A percentile compares a stretch with the other conserved stretches of the same genome.
These are phyloP conservation scores for Epichloe typhina DNA, from an alignment of 2,329 filamentous ascomycete species.

Conservation along the genomic window DNA sequence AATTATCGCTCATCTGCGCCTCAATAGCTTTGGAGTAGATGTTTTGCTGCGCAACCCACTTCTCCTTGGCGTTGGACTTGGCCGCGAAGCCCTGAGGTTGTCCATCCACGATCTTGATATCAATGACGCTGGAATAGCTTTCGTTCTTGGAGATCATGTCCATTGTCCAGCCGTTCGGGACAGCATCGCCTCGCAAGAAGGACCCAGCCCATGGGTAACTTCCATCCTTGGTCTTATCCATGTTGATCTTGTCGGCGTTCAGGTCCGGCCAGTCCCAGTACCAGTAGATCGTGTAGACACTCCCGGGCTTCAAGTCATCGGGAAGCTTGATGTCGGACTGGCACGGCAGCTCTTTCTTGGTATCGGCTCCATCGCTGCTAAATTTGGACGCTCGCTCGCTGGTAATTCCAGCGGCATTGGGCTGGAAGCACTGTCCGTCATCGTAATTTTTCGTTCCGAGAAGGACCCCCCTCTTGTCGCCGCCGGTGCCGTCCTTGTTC, in stretches of 20 bases:
- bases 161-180: slow-evolving; percentile 23
- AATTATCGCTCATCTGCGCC: slow-evolving; percentile 31
- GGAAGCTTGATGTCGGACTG: slow-evolving; percentile 74
- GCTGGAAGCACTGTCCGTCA: slow-evolving; percentile 80
- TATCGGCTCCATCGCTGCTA: slow-evolving; percentile 36
- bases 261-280: slow-evolving; percentile 85
- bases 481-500: slow-evolving; percentile 69
- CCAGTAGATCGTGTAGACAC: slow-evolving; percentile 79
- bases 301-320: slow-evolving; percentile 42
- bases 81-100: slow-evolving; percentile 12
- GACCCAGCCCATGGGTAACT: slow-evolving; percentile 29
- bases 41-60: slow-evolving; percentile 24
- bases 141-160: slow-evolving; percentile 24
- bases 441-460: slow-evolving; percentile 73
- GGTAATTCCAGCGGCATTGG: slow-evolving; percentile 48
- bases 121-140: slow-evolving; percentile 28
- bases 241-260: slow-evolving; percentile 27
- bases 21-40: slow-evolving; percentile 31
- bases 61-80: slow-evolving; percentile 11
- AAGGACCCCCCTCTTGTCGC: slow-evolving; percentile 68
- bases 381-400: slow-evolving; percentile 42
- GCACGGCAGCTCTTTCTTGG: slow-evolving; percentile 56
- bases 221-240: slow-evolving; percentile 25
- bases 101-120: slow-evolving; percentile 23
- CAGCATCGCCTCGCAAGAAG: slow-evolving; percentile 25